phyloP scores from a whole-genome alignment of 2,329 filamentous ascomycete genomes.

The Coniochaeta pulveracea region DNA sequence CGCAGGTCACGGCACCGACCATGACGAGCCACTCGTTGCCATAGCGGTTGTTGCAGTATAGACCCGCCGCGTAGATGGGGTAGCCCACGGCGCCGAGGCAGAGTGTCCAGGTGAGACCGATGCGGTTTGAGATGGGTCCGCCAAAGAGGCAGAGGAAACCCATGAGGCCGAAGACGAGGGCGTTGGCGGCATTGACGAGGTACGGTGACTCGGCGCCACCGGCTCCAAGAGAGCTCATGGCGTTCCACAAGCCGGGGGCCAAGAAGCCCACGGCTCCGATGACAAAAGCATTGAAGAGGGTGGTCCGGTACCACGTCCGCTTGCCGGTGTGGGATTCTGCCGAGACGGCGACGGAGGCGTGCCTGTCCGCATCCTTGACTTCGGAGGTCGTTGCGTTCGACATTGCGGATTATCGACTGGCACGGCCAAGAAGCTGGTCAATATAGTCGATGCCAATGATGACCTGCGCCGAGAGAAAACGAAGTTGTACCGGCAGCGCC shows the following conservation, averaged over 20 bases:
- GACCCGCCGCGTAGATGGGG: conserved; percentile 57
- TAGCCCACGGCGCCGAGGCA: conserved; percentile 39
- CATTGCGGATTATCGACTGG: not conserved
- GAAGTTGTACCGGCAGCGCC: not conserved
- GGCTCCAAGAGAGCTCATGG: conserved; percentile 63
- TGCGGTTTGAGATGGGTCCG: conserved; percentile 21
- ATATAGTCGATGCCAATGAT: not conserved
- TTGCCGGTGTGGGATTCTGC: conserved; percentile 21
- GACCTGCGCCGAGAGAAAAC: not conserved
- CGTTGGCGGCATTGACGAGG: conserved; percentile 60
- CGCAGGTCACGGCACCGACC: conserved; percentile 57
- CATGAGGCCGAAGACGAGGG: conserved; percentile 60
- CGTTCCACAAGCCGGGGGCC: conserved; percentile 61
- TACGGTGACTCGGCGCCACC: conserved; percentile 54
- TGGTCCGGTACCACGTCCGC: conserved; percentile 56
- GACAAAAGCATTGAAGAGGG: conserved; percentile 62
- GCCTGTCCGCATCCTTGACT: not conserved
- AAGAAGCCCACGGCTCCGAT: conserved; percentile 61
- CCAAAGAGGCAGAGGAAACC: conserved; percentile 6
- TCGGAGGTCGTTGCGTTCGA: not conserved
- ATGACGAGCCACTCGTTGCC: conserved; percentile 59
- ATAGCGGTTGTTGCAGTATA: conserved; percentile 63
- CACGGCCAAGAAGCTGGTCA: not conserved
- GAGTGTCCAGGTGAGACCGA: conserved; percentile 2
- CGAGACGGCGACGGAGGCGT: too few species aligned